Evolutionary conservation across 2,329 filamentous ascomycete species (phyloP).

Genomic region (Chaetomiaceae sp.): DNA sequence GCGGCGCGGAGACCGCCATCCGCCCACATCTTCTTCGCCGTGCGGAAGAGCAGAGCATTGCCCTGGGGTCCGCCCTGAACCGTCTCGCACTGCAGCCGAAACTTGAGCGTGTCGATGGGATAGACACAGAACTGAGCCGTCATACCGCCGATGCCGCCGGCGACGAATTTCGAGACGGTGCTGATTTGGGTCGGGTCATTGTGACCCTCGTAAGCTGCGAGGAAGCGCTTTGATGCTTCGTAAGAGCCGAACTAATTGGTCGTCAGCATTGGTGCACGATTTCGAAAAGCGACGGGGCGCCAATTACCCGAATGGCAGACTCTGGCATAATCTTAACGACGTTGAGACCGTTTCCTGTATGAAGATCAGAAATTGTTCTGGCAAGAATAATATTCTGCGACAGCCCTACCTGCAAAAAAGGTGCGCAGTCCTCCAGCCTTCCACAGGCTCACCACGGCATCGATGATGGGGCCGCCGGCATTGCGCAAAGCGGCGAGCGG

Average conservation of each 20-base stretch:
- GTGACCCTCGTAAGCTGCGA: conserved; percentile 85
- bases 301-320: conserved; percentile 75
- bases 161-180: conserved; percentile 81
- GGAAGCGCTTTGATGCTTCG: conserved; percentile 84
- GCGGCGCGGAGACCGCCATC: conserved; percentile 70
- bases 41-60: conserved; percentile 75
- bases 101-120: conserved; percentile 79
- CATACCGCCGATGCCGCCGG: conserved; percentile 89
- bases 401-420: conserved; percentile 77
- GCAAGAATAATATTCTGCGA: background rate
- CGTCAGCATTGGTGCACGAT: conserved; percentile 11
- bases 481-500: conserved; percentile 61
- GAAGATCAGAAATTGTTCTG: conserved; percentile 7
- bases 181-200: conserved; percentile 74
- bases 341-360: conserved; percentile 87
- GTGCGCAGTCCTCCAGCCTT: conserved; percentile 79
- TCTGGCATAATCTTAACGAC: conserved; percentile 98
- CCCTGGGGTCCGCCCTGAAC: conserved; percentile 80
- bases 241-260: conserved; percentile 78
- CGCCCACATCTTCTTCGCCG: conserved; percentile 80
- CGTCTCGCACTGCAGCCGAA: conserved; percentile 86
- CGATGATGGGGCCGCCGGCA: conserved; percentile 63
- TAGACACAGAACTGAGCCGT: conserved; percentile 97
- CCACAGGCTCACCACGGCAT: conserved; percentile 76
- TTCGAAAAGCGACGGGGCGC: background rate